Base-by-base conservation (phyloP, 768 basidiomycete species). In the Rhodotorula paludigena region DNA sequence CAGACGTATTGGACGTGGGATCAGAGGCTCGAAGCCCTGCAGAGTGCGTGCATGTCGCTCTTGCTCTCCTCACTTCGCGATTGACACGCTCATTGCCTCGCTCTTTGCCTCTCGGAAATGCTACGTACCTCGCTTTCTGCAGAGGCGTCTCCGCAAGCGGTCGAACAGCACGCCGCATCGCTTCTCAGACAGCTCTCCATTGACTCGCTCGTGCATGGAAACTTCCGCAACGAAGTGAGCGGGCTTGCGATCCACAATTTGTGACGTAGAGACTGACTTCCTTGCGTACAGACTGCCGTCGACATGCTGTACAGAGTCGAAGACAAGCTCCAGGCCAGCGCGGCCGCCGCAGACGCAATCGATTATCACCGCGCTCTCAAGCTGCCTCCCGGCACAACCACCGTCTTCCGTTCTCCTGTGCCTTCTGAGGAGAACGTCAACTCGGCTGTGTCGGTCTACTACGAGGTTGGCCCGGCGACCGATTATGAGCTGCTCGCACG, bases 361-460 rank as follows among this genome's bases (percentile, higher is more conserved):
- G 82, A 68, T 10, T 57, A 66, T 42, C 60, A 59, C 58, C 64
- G 44, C 44, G 68, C 45, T 45, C 62, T 53, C 48, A 28, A 68
- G 2, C 55, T 33, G 0, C 69, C 69, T 4, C 18, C 52, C 39
- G 64, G 58, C 20, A 63, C 61, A 51, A 87, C 92, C 75, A 83
- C 82, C 73, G 81, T 87, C 60, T 89, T 85, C 83, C 81, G 84
- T 9, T 75, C 83, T 3, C 81, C 82, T 3, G 84, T 96, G 30
- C 85, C 87, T 7, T 96, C 97, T 76, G 82, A 84, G 5, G 86
- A 90, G 74, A 89, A 99, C 78, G 82, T 87, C 59, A 99, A 98
- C 79, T 90, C 89, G 7, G 84, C 89, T 1, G 76, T 48, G 1
- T 32, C 42, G 6, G 44, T 60, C 79, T 92, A 88, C 77, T 79